Conservation (phyloP, 306 rosid genomes). For the Notholithocarpus densiflorus region DNA sequence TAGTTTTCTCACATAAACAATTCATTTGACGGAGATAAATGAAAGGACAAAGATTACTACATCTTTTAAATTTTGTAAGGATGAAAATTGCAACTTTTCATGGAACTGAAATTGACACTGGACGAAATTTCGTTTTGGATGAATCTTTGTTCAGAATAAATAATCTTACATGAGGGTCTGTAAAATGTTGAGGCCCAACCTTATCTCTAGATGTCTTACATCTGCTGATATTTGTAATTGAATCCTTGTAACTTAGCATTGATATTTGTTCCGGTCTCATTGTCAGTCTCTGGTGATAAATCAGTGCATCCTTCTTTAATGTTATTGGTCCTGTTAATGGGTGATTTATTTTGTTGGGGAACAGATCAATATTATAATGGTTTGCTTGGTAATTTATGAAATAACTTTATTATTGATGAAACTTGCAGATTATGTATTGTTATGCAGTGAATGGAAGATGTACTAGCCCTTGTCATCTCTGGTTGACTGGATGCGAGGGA, state of each 20-base stretch:
- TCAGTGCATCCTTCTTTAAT: background rate
- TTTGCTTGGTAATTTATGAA: background rate
- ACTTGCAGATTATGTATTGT: conserved; percentile 79
- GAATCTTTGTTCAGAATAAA: no score
- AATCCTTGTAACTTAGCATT: background rate
- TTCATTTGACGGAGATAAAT: accelerated
- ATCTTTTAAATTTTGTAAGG: no score
- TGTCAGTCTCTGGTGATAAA: background rate
- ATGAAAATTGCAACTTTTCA: no score
- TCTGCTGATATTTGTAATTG: no score
- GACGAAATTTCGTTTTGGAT: no score
- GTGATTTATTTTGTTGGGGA: background rate
- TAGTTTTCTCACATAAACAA: no score
- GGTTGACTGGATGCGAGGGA: conserved; percentile 84
- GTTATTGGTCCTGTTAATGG: background rate
- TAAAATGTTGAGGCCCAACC: no score
- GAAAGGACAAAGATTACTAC: no score
- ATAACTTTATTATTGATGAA: background rate
- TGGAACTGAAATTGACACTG: no score
- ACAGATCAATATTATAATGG: background rate
- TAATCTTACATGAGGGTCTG: no score
- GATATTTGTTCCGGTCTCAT: background rate
- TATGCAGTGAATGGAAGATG: conserved; percentile 84
- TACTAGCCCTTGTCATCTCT: conserved; percentile 66
- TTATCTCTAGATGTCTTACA: no score